A percentile compares a stretch with the other conserved stretches of the same genome.
phyloP scores from a whole-genome alignment of 495 filamentous ascomycete species.

The Darksidea phi region DNA sequence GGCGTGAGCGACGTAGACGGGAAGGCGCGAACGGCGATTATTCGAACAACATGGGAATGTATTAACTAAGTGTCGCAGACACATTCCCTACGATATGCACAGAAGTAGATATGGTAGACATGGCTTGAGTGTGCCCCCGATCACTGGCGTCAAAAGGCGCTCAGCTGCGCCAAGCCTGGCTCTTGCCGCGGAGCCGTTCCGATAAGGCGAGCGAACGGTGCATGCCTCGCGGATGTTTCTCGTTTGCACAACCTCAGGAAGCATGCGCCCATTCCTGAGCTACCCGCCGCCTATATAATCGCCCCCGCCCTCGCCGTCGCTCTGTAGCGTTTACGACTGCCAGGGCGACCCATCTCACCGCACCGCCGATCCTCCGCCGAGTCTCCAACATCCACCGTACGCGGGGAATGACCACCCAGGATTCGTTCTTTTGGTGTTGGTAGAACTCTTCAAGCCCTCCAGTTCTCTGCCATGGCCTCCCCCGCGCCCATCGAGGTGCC shows the following conservation, averaged over 20 bases:
- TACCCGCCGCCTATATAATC: slow-evolving; percentile 16
- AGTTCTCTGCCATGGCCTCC: slow-evolving; percentile 25
- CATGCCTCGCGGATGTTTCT: slow-evolving; percentile 29
- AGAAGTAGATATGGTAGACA: too few species aligned
- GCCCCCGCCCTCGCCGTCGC: neutral
- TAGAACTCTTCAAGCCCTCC: slow-evolving; percentile 12
- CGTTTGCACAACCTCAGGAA: slow-evolving; percentile 16
- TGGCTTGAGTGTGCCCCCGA: neutral
- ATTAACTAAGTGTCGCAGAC: neutral
- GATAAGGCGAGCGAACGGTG: slow-evolving; percentile 2
- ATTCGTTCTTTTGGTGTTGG: neutral
- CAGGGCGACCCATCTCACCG: too few species aligned
- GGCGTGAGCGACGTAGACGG: neutral
- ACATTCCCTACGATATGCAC: too few species aligned
- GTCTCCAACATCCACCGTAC: neutral
- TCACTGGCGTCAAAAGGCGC: too few species aligned
- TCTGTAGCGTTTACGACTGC: neutral
- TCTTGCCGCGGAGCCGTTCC: too few species aligned
- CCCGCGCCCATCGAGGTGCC: slow-evolving; percentile 25
- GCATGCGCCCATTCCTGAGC: slow-evolving; percentile 21
- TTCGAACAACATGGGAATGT: too few species aligned
- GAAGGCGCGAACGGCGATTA: too few species aligned
- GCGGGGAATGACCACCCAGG: neutral
- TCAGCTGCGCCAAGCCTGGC: too few species aligned
- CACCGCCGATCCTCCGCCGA: neutral